Conservation (phyloP, 441 rosid species). For the Aleurites moluccanus region DNA sequence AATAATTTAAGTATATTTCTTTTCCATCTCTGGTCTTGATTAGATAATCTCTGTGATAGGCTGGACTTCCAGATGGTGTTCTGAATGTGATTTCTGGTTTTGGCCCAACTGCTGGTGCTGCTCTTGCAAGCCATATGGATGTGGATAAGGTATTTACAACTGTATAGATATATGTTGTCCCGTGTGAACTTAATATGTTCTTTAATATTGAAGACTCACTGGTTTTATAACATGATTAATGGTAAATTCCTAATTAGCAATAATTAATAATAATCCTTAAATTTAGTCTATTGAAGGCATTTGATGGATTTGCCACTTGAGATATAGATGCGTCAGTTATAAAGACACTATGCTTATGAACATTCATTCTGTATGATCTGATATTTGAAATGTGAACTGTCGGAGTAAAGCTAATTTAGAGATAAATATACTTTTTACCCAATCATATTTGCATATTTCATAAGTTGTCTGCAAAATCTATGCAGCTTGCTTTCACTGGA, state of each 20-base stretch:
- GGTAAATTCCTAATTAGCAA: background rate
- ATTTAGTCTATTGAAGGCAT: background rate
- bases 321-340: background rate
- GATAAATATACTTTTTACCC: background rate
- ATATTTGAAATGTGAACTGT: background rate
- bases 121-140: conserved; percentile 39
- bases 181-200: background rate
- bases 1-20: background rate
- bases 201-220: background rate
- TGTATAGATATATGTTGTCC: background rate
- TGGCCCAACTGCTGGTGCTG: conserved; percentile 41
- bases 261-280: background rate
- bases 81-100: conserved; percentile 38
- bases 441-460: background rate
- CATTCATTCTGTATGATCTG: background rate
- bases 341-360: background rate
- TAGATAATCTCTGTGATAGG: conserved; percentile 22
- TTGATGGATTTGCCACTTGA: background rate
- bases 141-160: conserved; percentile 34
- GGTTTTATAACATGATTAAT: background rate
- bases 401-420: background rate
- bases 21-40: conserved; percentile 8
- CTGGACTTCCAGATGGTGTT: conserved; percentile 43
- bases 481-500: conserved; percentile 86
- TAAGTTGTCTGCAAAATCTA: conserved; percentile 5